Base-by-base conservation (phyloP, 2,329 filamentous ascomycete genomes). In the Alternaria brassicicola region DNA sequence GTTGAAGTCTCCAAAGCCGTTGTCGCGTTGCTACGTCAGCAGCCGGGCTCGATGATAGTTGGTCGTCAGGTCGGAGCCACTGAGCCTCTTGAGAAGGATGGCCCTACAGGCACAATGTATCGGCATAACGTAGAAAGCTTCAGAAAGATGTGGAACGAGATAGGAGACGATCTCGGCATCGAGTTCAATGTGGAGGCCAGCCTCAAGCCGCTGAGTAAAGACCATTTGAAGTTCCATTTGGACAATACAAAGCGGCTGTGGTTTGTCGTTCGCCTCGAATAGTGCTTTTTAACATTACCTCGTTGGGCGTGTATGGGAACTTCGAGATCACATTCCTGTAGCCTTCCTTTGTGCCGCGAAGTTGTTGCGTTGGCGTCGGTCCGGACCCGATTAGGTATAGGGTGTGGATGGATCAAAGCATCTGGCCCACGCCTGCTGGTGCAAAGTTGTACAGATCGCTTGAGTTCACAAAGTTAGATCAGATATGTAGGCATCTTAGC, bases 51-150 rank as follows among this genome's bases (percentile, higher is more conserved):
- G 9, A 76, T 84, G 65, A 80, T 87, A 28, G 80, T 85, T 51
- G 84, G 85, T 30, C 78, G 81, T 12, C 84, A 86, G 30, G 77
- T 84, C 28, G 83, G 84, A 30, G 53, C 69, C 8, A 43, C 63
- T 3, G 61, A 64, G 12, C 61, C 71, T 3, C 65, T 47, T 6
- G 65, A 72, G 38, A 54, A 62, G 23, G 62, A 52, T 2, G 61
- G 55, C 51, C 57, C 61, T 25, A 59, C 58, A 12, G 61, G 57
- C 13, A 66, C 35, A 15, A 70, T 71, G 62, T 76, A 61, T 59
- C 69, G 57, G 39, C 79, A 81, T 35, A 73, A 77, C 38, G 60
- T 67, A 0, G 65, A 70, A 43, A 76, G 69, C 9, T 76, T 78
- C 55, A 65, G 67, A 39, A 61, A 68, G 51, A 63, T 80, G 63